phyloP scores from a whole-genome alignment of 805 yeast genomes.

The Kluyveromyces nonfermentans region DNA sequence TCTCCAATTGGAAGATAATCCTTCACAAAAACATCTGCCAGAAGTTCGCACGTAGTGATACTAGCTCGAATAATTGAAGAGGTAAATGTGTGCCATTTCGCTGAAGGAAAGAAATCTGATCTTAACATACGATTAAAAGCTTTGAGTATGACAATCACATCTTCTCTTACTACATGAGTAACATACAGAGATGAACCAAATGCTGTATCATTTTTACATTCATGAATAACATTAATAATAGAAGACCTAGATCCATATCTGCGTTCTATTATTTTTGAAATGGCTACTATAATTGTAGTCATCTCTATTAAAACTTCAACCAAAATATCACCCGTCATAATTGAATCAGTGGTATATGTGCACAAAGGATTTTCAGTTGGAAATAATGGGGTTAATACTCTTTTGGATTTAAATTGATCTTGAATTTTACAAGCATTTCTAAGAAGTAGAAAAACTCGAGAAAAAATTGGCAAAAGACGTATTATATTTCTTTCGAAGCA shows the following conservation, averaged over 20 bases:
- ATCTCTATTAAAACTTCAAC: conserved; percentile 69
- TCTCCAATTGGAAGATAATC: conserved; percentile 45
- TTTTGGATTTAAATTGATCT: conserved; percentile 42
- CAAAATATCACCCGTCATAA: conserved; percentile 56
- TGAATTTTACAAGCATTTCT: conserved; percentile 38
- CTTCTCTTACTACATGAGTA: conserved; percentile 33
- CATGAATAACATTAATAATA: conserved; percentile 32
- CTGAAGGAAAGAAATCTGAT: conserved; percentile 53
- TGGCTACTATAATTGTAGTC: conserved; percentile 47
- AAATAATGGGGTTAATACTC: conserved; percentile 60
- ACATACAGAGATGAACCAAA: conserved; percentile 35
- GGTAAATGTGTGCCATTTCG: conserved; percentile 65
- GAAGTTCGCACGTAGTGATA: conserved; percentile 43
- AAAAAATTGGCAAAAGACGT: conserved; percentile 45
- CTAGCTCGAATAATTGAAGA: conserved; percentile 49
- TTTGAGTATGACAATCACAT: conserved; percentile 34
- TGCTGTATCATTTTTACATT: conserved; percentile 31
- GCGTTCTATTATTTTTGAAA: conserved; percentile 41
- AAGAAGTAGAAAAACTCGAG: conserved; percentile 42
- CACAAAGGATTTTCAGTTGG: conserved; percentile 59
- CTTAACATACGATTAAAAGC: conserved; percentile 44
- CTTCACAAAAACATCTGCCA: conserved; percentile 39
- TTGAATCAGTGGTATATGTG: conserved; percentile 60
- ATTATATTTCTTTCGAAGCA: conserved; percentile 39
- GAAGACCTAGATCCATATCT: conserved; percentile 37